These are phyloP conservation scores for Colletotrichum graminicola DNA, from an alignment of 2,329 filamentous ascomycete species.

Conservation along the genomic window DNA sequence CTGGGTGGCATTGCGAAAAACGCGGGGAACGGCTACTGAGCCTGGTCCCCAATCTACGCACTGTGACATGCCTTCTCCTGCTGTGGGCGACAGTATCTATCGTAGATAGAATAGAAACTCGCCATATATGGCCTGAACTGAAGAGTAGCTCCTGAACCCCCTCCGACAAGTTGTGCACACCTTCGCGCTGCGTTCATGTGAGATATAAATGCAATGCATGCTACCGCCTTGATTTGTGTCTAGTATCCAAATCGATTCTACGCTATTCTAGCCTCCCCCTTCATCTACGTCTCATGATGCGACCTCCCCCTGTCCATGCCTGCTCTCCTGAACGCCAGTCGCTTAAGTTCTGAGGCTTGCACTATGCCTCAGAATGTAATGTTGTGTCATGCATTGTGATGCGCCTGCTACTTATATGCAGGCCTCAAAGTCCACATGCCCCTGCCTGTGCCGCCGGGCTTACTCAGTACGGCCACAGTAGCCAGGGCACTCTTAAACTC, in stretches of 20 bases:
- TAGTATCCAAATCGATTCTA: not conserved
- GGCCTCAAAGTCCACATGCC: conserved; percentile 66
- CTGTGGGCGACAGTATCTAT: conserved; percentile 43
- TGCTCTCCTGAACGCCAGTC: not conserved
- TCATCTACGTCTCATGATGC: not conserved
- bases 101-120: conserved; percentile 44
- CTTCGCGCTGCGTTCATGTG: not conserved
- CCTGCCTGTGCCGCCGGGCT: conserved; percentile 64
- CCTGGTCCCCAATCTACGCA: conserved; percentile 72
- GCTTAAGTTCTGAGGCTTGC: not conserved
- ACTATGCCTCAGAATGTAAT: no score
- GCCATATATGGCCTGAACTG: conserved; percentile 44
- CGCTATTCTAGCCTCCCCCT: not conserved
- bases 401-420: conserved; percentile 1
- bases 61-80: conserved; percentile 42
- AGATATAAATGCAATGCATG: not conserved
- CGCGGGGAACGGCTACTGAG: conserved; percentile 77
- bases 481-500: conserved; percentile 88
- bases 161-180: conserved; percentile 15
- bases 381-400: not conserved
- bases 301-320: not conserved
- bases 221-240: accelerated
- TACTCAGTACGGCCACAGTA: conserved; percentile 78
- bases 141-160: conserved; percentile 44
- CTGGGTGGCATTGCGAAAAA: conserved; percentile 76